phyloP scores from a whole-genome alignment of 441 rosid genomes.

The Eruca vesicaria region DNA sequence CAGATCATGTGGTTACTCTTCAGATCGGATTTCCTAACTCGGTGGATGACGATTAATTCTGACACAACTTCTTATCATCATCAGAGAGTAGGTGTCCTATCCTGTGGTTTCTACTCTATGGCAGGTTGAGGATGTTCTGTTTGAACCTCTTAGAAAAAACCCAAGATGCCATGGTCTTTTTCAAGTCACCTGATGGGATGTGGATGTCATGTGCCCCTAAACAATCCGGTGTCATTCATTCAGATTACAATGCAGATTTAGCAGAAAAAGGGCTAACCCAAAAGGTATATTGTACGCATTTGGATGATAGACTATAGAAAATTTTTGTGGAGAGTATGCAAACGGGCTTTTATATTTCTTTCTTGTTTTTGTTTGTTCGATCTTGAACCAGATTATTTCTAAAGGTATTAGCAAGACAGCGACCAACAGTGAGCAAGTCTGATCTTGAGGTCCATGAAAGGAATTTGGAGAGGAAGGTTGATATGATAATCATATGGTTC shows the following conservation, averaged over 20 bases:
- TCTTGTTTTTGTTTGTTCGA: not conserved
- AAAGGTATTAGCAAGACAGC: conserved; percentile 88
- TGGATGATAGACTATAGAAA: not conserved
- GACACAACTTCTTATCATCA: too few relatives aligned
- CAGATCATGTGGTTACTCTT: too few relatives aligned
- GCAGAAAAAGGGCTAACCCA: too few relatives aligned
- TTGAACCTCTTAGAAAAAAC: conserved; percentile 94
- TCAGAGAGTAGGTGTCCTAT: too few relatives aligned
- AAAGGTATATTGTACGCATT: too few relatives aligned
- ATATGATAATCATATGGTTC: conserved; percentile 6
- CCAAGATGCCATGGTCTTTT: conserved; percentile 78
- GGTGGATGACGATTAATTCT: too few relatives aligned
- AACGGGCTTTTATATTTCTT: not conserved
- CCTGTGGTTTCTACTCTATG: conserved; percentile 3
- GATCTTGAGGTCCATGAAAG: conserved; percentile 87
- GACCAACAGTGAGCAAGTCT: conserved; percentile 83
- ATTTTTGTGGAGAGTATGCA: not conserved
- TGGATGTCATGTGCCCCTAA: too few relatives aligned
- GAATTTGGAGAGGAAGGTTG: conserved; percentile 98
- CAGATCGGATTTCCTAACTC: too few relatives aligned
- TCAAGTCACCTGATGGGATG: too few relatives aligned
- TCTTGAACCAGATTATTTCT: conserved; percentile 67
- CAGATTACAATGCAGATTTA: too few relatives aligned
- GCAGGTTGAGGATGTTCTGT: conserved; percentile 91
- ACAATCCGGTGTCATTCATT: too few relatives aligned